phyloP scores from a whole-genome alignment of 2,329 filamentous ascomycete genomes.

The Xylaria polymorpha region DNA sequence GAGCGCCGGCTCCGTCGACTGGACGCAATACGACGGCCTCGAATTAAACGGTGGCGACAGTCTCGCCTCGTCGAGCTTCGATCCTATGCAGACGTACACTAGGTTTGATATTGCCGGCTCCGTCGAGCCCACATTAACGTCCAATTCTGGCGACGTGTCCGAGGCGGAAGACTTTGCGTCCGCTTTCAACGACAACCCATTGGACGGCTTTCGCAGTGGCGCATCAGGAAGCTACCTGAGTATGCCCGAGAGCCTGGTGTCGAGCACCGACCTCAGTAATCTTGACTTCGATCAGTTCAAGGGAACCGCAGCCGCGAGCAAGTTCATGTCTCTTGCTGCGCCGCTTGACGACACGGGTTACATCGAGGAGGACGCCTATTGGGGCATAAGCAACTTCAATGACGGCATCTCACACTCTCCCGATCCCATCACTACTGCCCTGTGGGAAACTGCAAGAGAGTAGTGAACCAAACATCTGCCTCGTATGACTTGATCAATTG shows the following conservation, averaged over 20 bases:
- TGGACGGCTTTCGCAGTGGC: constrained; percentile 62
- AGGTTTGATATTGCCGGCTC: constrained; percentile 59
- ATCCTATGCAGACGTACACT: constrained; percentile 54
- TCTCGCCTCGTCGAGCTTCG: constrained; percentile 51
- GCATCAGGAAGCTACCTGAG: constrained; percentile 61
- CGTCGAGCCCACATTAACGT: constrained; percentile 66
- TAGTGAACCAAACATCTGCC: background rate
- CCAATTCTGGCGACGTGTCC: constrained; percentile 74
- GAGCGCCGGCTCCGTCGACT: constrained; percentile 66
- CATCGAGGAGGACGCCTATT: constrained; percentile 59
- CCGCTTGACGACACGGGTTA: constrained; percentile 56
- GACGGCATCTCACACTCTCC: constrained; percentile 52
- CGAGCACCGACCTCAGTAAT: constrained; percentile 59
- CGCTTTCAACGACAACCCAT: constrained; percentile 57
- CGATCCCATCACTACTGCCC: constrained; percentile 49
- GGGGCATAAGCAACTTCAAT: constrained; percentile 55
- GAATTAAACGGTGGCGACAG: constrained; percentile 54
- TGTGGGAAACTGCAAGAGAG: constrained; percentile 43
- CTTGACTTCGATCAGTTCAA: constrained; percentile 68
- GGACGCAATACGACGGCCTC: constrained; percentile 64
- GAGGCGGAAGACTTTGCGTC: constrained; percentile 70
- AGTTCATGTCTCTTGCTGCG: constrained; percentile 56
- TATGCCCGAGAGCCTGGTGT: constrained; percentile 59
- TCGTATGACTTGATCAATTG: constrained; percentile 10
- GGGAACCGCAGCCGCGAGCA: constrained; percentile 61